Evolutionary conservation across 495 filamentous ascomycete genomes (phyloP).

Genomic region (Staphylotrichum longicolle): DNA sequence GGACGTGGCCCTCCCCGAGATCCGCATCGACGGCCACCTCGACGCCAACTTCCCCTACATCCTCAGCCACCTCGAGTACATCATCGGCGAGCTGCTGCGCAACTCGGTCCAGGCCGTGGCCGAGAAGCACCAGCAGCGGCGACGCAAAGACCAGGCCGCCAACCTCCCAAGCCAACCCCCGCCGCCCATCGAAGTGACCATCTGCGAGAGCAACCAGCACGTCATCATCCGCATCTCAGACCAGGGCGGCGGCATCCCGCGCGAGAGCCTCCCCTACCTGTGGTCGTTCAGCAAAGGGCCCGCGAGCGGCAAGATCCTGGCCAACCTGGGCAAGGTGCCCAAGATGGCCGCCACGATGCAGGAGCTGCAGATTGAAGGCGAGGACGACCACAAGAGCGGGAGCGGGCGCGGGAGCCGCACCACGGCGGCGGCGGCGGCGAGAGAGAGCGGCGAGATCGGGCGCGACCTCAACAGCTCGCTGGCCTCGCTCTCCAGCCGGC

Average conservation of each 20-base stretch:
- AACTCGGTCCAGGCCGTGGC: constrained; percentile 92
- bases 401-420: constrained; percentile 22
- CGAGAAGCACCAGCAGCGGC: constrained; percentile 53
- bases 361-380: constrained; percentile 56
- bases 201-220: constrained; percentile 92
- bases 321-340: constrained; percentile 83
- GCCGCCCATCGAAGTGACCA: constrained; percentile 86
- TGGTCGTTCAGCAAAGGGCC: constrained; percentile 97
- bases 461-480: constrained; percentile 60
- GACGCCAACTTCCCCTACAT: constrained; percentile 95
- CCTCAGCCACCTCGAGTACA: constrained; percentile 92
- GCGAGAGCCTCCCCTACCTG: constrained; percentile 79
- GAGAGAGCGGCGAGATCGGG: constrained; percentile 6
- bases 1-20: constrained; percentile 67
- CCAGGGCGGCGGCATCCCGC: constrained; percentile 86
- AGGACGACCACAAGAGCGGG: not conserved
- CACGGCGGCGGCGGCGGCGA: not conserved
- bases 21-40: constrained; percentile 81
- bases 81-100: constrained; percentile 89
- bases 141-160: constrained; percentile 23
- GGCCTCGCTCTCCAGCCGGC: constrained; percentile 70
- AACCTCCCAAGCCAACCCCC: constrained; percentile 41
- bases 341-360: constrained; percentile 94
- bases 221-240: constrained; percentile 96
- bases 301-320: constrained; percentile 64